phyloP scores from a whole-genome alignment of 2,329 filamentous ascomycete genomes.

The Microcyclospora pomicola region DNA sequence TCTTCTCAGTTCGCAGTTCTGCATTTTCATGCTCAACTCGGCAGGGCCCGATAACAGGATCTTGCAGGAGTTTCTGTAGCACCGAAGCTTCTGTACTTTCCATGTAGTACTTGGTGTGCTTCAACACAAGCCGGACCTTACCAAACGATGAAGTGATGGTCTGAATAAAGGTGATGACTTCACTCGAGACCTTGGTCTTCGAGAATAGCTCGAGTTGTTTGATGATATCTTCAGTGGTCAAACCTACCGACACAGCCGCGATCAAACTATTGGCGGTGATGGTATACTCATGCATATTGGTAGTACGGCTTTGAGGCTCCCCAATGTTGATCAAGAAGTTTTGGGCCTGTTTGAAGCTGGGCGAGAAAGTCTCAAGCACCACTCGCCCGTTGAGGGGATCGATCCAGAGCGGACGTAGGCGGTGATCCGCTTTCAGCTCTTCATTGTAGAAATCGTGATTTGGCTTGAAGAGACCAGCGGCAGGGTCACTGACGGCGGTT shows the following conservation, averaged over 20 bases:
- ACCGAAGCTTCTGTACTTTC: constrained; percentile 82
- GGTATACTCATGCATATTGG: constrained; percentile 84
- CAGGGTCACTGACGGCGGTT: constrained; percentile 33
- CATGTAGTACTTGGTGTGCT: constrained; percentile 87
- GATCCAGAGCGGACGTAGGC: constrained; percentile 85
- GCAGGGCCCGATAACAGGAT: constrained; percentile 66
- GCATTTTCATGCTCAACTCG: constrained; percentile 56
- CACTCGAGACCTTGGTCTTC: constrained; percentile 74
- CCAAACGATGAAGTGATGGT: constrained; percentile 82
- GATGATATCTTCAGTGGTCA: constrained; percentile 80
- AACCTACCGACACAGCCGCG: constrained; percentile 86
- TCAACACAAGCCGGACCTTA: constrained; percentile 88
- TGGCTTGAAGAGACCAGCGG: constrained; percentile 40
- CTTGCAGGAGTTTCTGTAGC: constrained; percentile 72
- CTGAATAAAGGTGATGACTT: constrained; percentile 65
- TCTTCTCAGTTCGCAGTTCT: constrained; percentile 62
- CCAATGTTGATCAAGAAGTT: constrained; percentile 94
- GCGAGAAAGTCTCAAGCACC: constrained; percentile 87
- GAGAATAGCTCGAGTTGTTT: constrained; percentile 75
- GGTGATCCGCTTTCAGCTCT: constrained; percentile 73
- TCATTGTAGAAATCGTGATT: constrained; percentile 71
- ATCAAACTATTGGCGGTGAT: constrained; percentile 88
- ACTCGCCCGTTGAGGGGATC: constrained; percentile 76
- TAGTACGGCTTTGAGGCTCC: constrained; percentile 79
- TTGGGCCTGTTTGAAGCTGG: constrained; percentile 72